These are phyloP conservation scores for Myxozyma lipomycoides DNA, from an alignment of 805 yeast species.

Conservation along the genomic window DNA sequence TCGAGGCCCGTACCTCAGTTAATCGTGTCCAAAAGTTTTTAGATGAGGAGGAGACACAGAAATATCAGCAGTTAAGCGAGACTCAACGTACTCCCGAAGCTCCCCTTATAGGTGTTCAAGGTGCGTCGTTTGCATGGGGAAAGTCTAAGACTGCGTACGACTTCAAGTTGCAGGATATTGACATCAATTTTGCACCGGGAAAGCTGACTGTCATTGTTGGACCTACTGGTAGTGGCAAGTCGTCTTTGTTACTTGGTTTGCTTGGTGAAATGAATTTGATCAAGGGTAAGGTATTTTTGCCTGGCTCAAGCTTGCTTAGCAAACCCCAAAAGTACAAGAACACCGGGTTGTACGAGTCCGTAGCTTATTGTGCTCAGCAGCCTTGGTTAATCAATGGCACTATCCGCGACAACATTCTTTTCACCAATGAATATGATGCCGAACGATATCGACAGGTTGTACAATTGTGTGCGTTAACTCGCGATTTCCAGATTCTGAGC, in stretches of 20 bases:
- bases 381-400: slow-evolving; percentile 96
- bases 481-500: slow-evolving; percentile 81
- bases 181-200: slow-evolving; percentile 67
- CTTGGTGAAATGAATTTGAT: slow-evolving; percentile 87
- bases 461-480: slow-evolving; percentile 80
- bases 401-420: slow-evolving; percentile 74
- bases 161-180: slow-evolving; percentile 73
- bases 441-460: slow-evolving; percentile 75
- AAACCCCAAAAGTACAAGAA: slow-evolving; percentile 60
- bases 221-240: slow-evolving; percentile 95
- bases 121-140: slow-evolving; percentile 77
- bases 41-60: slow-evolving; percentile 74
- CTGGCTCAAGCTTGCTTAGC: slow-evolving; percentile 67
- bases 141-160: slow-evolving; percentile 45
- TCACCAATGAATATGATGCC: slow-evolving; percentile 67
- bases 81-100: slow-evolving; percentile 48
- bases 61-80: slow-evolving; percentile 69
- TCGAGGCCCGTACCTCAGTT: slow-evolving; percentile 87
- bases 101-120: slow-evolving; percentile 68
- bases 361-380: slow-evolving; percentile 45
- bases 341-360: slow-evolving; percentile 39
- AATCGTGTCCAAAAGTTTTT: slow-evolving; percentile 83
- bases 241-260: slow-evolving; percentile 82
- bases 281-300: slow-evolving; percentile 41
- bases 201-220: slow-evolving; percentile 89